Conservation (phyloP, 371 early-diverging fungal species). For the Mortierella sp. region DNA sequence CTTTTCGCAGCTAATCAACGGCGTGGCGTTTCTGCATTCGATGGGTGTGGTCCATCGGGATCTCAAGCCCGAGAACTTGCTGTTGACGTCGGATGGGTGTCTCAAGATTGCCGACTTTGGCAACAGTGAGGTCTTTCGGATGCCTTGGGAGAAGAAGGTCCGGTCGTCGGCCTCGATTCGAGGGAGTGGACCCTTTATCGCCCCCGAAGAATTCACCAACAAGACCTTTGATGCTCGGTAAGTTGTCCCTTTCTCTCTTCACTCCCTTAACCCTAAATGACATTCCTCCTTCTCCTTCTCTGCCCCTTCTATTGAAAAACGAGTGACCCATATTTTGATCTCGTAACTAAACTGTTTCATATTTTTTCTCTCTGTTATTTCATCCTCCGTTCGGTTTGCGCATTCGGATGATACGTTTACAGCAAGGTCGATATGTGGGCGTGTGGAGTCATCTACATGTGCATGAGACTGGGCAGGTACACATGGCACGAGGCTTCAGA, state of each 20-base stretch:
- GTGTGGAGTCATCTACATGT: constrained; percentile 67
- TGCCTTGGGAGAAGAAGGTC: constrained; percentile 60
- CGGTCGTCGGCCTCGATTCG: constrained; percentile 72
- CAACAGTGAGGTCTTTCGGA: constrained; percentile 65
- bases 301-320: not conserved
- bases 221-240: constrained; percentile 67
- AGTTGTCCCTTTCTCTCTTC: not conserved
- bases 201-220: constrained; percentile 73
- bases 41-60: constrained; percentile 83
- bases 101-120: constrained; percentile 95
- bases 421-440: constrained; percentile 71
- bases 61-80: constrained; percentile 85
- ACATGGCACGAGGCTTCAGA: constrained; percentile 70
- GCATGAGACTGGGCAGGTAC: constrained; percentile 68
- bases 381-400: not conserved
- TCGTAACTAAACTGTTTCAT: not conserved
- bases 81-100: constrained; percentile 83
- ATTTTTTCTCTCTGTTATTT: not conserved
- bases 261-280: not conserved
- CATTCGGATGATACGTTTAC: not conserved
- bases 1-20: constrained; percentile 76
- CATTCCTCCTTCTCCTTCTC: not conserved
- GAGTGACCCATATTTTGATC: not conserved
- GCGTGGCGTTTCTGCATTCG: constrained; percentile 72
- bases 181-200: constrained; percentile 82